Base-by-base conservation (phyloP, 768 basidiomycete genomes). In the Lentinula boryana region DNA sequence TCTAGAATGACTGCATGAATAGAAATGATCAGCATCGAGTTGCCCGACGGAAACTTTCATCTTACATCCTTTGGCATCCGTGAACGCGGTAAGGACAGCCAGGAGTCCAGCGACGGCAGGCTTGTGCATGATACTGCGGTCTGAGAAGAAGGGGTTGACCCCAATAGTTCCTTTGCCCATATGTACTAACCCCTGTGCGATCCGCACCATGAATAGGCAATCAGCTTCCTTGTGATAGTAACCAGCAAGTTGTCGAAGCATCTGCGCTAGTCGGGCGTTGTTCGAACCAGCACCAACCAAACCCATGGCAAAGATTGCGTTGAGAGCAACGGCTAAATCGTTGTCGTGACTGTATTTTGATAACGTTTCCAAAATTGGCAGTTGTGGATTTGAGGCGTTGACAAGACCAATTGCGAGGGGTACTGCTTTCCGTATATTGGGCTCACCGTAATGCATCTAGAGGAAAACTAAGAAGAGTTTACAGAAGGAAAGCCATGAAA, bases 101-200 rank as follows among this genome's bases (percentile, higher is more conserved):
- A 99, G 74, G 41, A 98, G 73, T 53, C 96, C 97, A 38, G 95
- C 94, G 13, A 97, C 82, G 5, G 94, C 94, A 1, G 91, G 85
- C 56, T 88, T 84, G 68, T 85, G 91, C 89, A 98, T 89, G 68
- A 96, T 88, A 58, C 82, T 85, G 41, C 96, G 85, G 73, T 98
- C 96, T 36, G 83, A 84, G 83, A 91, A 98, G 87, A 97, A 98
- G 3, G 97, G 96, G 72, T 96, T 98, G 66, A 99, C 78, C 10
- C 92, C 91, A 70, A 99, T 92, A 13, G 95, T 98, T 38, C 97
- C 97, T 75, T 99, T 99, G 72, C 97, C 97, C 95, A 98, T 95
- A 72, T 98, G 94, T n/a, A 98, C 90, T 67, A 98, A 75, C 18
- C 97, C 97, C 74, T 98, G 91, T 2, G 96, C 93, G 61, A 99